These are phyloP conservation scores for Mycena belliarum DNA, from an alignment of 768 basidiomycete genomes.

Conservation along the genomic window DNA sequence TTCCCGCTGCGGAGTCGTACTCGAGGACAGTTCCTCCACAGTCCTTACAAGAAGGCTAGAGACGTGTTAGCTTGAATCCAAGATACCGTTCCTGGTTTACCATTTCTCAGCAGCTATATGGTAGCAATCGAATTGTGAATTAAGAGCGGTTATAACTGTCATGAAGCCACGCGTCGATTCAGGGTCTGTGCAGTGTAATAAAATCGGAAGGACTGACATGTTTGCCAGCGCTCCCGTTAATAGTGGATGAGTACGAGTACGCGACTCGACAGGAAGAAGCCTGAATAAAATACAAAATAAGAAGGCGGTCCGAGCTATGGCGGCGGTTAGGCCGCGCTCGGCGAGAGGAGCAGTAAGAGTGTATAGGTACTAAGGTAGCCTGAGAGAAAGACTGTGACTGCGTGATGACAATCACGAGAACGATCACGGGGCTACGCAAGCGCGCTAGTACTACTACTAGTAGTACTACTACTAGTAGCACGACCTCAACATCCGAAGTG, in stretches of 20 bases:
- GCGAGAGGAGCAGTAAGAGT: background rate
- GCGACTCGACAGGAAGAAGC: background rate
- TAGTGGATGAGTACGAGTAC: background rate
- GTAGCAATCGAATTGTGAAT: background rate
- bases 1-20: slow-evolving; percentile 82
- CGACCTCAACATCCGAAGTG: too few species aligned
- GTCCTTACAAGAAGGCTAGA: slow-evolving; percentile 66
- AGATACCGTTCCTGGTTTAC: background rate
- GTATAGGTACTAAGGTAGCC: too few species aligned
- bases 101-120: slow-evolving; percentile 6
- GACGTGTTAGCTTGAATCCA: background rate
- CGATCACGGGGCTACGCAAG: background rate
- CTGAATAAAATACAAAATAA: background rate
- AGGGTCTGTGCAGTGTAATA: background rate
- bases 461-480: too few species aligned
- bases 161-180: background rate
- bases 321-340: background rate
- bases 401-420: background rate
- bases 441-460: too few species aligned
- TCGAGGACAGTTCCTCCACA: slow-evolving; percentile 86
- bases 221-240: background rate
- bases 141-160: background rate
- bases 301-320: background rate
- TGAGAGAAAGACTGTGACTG: background rate
- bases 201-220: slow-evolving; percentile 2